Percentiles rank a stretch among this genome's conserved stretches.
These are phyloP conservation scores for Calvatia gigantea DNA, from an alignment of 768 basidiomycete species.

Conservation along the genomic window DNA sequence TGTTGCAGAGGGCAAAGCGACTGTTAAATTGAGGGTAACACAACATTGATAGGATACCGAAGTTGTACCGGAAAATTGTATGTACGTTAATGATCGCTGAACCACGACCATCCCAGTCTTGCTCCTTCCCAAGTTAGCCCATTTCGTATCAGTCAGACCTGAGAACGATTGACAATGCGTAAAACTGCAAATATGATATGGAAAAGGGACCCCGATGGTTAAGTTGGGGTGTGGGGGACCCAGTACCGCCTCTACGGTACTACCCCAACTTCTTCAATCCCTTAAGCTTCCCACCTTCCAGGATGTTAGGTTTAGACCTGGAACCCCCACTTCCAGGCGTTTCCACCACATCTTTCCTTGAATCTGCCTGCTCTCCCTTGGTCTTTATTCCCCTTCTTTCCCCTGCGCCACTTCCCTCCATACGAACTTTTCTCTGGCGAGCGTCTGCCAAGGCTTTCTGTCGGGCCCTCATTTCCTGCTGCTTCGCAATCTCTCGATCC, in stretches of 20 bases:
- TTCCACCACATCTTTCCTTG: neutral
- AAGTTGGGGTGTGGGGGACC: too few species aligned
- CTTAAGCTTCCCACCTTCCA: neutral
- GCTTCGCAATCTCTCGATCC: neutral
- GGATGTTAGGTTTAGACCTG: neutral
- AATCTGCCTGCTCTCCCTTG: neutral
- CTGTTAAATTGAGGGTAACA: neutral
- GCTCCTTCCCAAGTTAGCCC: too few species aligned
- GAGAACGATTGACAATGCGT: too few species aligned
- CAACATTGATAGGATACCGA: conserved; percentile 29
- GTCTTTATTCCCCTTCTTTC: neutral
- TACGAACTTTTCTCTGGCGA: neutral
- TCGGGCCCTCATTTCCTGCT: neutral
- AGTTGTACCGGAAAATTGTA: conserved; percentile 34
- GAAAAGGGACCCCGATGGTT: too few species aligned
- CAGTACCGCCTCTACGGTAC: too few species aligned
- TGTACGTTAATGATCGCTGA: conserved; percentile 38
- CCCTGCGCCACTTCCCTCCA: neutral
- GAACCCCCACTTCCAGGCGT: neutral
- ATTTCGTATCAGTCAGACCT: too few species aligned
- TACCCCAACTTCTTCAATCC: neutral
- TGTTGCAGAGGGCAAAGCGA: neutral
- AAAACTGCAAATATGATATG: too few species aligned
- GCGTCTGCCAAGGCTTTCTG: neutral
- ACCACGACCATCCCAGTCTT: conserved; percentile 46